Conservation (phyloP, 140 eudicot genomes). For the Senecio squalidus region DNA sequence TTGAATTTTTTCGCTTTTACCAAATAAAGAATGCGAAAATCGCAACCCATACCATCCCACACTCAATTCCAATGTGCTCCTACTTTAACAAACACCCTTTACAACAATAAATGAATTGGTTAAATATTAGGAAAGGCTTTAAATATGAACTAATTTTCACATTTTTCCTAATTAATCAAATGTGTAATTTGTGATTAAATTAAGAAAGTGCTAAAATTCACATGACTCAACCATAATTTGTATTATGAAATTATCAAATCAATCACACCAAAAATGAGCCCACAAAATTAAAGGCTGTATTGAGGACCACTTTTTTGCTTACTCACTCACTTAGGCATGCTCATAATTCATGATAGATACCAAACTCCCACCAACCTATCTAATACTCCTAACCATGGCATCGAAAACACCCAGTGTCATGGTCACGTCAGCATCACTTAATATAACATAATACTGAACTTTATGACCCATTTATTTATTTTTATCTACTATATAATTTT, state of each 20-base stretch:
- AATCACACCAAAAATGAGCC: conserved; percentile 48
- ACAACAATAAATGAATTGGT: conserved; percentile 14
- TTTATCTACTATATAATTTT: no score
- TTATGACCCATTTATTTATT: no score
- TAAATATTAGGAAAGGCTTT: background rate
- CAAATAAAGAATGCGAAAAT: conserved; percentile 12
- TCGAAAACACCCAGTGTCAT: no score
- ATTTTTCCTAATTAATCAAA: background rate
- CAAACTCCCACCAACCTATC: conserved; percentile 40
- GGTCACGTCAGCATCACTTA: no score
- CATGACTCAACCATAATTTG: conserved; percentile 55
- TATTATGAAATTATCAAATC: conserved; percentile 46
- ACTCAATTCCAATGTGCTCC: conserved; percentile 22
- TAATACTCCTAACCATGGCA: no score
- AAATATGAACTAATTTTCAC: background rate
- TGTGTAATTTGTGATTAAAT: conserved; percentile 5
- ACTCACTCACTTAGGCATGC: conserved; percentile 19
- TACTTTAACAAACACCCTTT: conserved; percentile 24
- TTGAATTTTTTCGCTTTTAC: conserved; percentile 11
- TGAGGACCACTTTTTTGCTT: conserved; percentile 32
- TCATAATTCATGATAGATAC: conserved; percentile 29
- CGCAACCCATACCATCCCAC: conserved; percentile 34
- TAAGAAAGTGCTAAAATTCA: conserved; percentile 24
- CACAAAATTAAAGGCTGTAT: conserved; percentile 41
- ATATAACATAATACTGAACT: no score